Conservation (phyloP, 1,284 basidiomycete species). For the Cystobasidium slooffiae region DNA sequence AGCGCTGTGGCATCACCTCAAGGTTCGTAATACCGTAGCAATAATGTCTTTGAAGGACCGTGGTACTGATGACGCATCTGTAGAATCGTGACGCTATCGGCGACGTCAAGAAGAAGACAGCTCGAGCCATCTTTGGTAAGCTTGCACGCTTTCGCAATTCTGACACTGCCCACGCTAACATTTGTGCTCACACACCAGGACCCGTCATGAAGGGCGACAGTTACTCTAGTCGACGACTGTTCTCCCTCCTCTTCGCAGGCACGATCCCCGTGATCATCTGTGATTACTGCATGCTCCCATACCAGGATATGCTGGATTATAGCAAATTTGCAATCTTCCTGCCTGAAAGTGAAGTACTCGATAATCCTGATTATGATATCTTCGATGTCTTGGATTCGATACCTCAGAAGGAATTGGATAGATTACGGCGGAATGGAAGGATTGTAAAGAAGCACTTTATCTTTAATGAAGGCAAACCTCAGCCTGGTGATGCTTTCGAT, state of each 20-base stretch:
- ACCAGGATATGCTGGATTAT: constrained; percentile 38
- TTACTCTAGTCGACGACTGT: constrained; percentile 35
- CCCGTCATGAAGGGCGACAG: constrained; percentile 38
- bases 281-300: constrained; percentile 40
- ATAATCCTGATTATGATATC: constrained; percentile 36
- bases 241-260: constrained; percentile 40
- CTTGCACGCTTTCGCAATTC: background rate
- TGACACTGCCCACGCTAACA: background rate
- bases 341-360: constrained; percentile 34
- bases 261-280: constrained; percentile 41
- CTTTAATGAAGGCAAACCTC: constrained; percentile 29
- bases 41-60: background rate
- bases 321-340: constrained; percentile 39
- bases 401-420: constrained; percentile 29
- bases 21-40: background rate
- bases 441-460: constrained; percentile 38
- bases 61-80: background rate
- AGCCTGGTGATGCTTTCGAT: constrained; percentile 42
- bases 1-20: constrained; percentile 27
- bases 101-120: constrained; percentile 30
- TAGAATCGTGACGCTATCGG: constrained; percentile 32
- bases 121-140: constrained; percentile 27
- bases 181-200: constrained; percentile 8
- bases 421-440: constrained; percentile 35
- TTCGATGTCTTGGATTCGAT: constrained; percentile 37